Base-by-base conservation (phyloP, 208 protist genomes). In the Trypanosoma melophagium region DNA sequence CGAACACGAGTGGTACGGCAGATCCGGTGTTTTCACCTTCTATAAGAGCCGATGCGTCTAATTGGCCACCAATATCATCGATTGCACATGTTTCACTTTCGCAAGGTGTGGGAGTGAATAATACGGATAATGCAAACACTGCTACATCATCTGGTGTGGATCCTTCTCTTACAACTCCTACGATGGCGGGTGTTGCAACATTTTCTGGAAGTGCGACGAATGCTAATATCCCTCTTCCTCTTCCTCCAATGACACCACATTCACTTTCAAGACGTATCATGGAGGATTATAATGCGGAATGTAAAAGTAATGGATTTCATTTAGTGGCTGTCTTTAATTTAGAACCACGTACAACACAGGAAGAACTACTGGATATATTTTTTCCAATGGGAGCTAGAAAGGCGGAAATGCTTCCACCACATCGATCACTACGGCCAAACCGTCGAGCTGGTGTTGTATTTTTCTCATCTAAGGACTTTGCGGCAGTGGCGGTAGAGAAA, bases 311-410 rank as follows among this genome's bases (percentile, higher is more conserved):
- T 24, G 45, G 56, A 3, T 71, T 75, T 44, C 86, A 91, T 72
- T 83, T 95, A 70, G 74, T 92, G 28, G 77, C 77, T 13, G 90
- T 95, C 22, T 81, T 92, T 51, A 87, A 92, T 73, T 74, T 95
- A 24, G 81, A 92, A 55, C 81, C 76, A 12, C 71, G 78, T 49
- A 95, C 87, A 44, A 90, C 69, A 51, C 53, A 83, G 28, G 58
- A 77, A 50, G 70, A 91, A 49, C 76, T 95, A 22, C 60, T 74
- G 19, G 56, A 55, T 53, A 90, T 95, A 16, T 93, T 95, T 66
- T 92, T 87, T 50, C 83, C 86, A 12, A 90, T 88, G 59, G 78
- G 83, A 31, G 87, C 83, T 7, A 71, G 61, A 13, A 77, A 77
- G 16, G 86, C 86, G 13, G 65, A 80, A 63, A 71, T 93, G 45